Percentiles rank a stretch among this genome's conserved stretches.
phyloP scores from a whole-genome alignment of 148 eudicot species.

The Fagopyrum esculentum region DNA sequence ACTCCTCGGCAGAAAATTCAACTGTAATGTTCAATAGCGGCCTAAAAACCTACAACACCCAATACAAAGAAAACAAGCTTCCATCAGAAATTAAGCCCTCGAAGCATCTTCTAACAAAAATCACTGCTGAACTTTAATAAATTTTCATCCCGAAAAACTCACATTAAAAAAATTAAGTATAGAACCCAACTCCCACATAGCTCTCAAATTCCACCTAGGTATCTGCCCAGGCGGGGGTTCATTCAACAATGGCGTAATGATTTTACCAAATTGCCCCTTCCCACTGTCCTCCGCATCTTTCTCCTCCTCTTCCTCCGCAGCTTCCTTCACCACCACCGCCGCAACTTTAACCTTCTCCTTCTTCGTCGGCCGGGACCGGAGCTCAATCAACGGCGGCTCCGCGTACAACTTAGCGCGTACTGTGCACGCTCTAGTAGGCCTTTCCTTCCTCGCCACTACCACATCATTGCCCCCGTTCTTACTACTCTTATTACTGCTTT shows the following conservation, averaged over 20 bases:
- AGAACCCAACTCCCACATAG: constrained; percentile 95
- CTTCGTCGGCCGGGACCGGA: constrained; percentile 37
- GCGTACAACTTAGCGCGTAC: constrained; percentile 55
- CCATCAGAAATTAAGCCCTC: constrained; percentile 1
- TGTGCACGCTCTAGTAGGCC: constrained; percentile 89
- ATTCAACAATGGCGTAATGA: constrained; percentile 56
- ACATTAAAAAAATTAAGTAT: constrained; percentile 81
- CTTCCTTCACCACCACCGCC: constrained; percentile 18
- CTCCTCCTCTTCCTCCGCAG: constrained; percentile 24
- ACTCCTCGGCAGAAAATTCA: constrained; percentile 90
- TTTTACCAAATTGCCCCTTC: constrained; percentile 44
- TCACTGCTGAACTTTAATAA: neutral
- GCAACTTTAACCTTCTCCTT: constrained; percentile 27
- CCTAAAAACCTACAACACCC: constrained; percentile 65
- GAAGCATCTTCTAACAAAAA: constrained; percentile 13
- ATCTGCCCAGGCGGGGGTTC: constrained; percentile 56
- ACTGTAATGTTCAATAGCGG: constrained; percentile 64
- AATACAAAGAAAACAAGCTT: constrained; percentile 24
- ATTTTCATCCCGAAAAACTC: constrained; percentile 18
- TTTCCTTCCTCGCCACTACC: constrained; percentile 49
- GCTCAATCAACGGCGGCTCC: constrained; percentile 48
- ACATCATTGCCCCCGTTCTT: constrained; percentile 13
- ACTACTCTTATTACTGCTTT: constrained; percentile 11
- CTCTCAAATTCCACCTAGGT: constrained; percentile 71
- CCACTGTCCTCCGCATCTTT: constrained; percentile 37